A percentile compares a stretch with the other conserved stretches of the same genome.
phyloP scores from a whole-genome alignment of 2,329 filamentous ascomycete species.

The Paecilomyces fulvus region DNA sequence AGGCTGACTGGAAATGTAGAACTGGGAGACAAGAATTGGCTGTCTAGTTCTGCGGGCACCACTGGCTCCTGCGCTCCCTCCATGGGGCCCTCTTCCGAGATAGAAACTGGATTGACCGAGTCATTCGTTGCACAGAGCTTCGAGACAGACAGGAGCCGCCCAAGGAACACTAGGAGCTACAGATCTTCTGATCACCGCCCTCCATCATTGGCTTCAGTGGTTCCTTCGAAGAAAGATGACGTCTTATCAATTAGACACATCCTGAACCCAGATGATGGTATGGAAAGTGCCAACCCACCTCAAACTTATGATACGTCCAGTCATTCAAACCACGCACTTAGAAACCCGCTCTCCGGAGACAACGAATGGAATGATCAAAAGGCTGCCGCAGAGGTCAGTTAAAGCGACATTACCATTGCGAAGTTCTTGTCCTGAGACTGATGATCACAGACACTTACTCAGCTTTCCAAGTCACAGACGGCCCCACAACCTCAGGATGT shows the following conservation, averaged over 20 bases:
- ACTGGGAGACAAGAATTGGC: not conserved
- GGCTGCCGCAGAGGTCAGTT: not conserved
- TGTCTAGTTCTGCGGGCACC: not conserved
- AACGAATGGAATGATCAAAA: not conserved
- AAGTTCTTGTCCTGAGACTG: not conserved
- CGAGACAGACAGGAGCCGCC: not conserved
- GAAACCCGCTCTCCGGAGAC: not conserved
- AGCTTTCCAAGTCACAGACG: not conserved
- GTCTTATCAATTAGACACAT: not conserved
- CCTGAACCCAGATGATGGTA: not conserved
- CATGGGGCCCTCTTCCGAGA: not conserved
- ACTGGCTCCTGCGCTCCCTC: not conserved
- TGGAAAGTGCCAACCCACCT: not conserved
- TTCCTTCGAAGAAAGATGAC: not conserved
- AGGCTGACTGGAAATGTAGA: not conserved
- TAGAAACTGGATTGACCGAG: not conserved
- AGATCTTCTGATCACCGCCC: not conserved
- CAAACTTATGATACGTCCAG: not conserved
- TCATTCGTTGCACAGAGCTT: not conserved
- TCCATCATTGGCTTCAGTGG: not conserved
- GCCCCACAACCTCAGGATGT: not conserved
- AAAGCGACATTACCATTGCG: not conserved
- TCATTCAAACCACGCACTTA: not conserved
- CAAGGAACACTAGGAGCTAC: not conserved
- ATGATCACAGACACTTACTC: not conserved